These are phyloP conservation scores for Misopates orontium DNA, from an alignment of 257 asterid genomes.

Conservation along the genomic window DNA sequence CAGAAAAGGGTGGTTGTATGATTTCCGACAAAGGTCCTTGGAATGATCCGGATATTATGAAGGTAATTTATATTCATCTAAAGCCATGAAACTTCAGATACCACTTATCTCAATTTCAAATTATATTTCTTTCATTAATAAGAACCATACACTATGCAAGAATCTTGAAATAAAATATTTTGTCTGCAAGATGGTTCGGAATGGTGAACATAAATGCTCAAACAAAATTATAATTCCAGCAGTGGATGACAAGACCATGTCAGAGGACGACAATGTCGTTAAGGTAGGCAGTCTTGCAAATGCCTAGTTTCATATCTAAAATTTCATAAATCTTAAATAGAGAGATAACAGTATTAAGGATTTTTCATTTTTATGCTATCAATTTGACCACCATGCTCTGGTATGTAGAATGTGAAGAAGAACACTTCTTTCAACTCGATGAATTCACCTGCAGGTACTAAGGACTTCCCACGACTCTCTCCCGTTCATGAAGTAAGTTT, in stretches of 20 bases:
- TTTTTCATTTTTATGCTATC: background rate
- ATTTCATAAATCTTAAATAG: too few relatives aligned
- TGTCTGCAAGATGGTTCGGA: conserved; percentile 70
- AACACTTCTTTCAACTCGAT: conserved; percentile 42
- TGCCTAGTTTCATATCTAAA: too few relatives aligned
- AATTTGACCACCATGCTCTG: conserved; percentile 14
- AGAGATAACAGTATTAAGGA: background rate
- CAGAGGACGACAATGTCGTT: conserved; percentile 59
- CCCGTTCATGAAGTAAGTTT: conserved; percentile 68
- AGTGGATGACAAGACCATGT: conserved; percentile 68
- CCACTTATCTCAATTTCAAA: background rate
- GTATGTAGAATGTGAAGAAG: conserved; percentile 39
- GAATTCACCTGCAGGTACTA: conserved; percentile 34
- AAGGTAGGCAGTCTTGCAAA: conserved; percentile 28
- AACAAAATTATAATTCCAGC: conserved; percentile 41
- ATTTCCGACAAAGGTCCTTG: conserved; percentile 93
- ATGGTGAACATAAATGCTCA: conserved; percentile 80
- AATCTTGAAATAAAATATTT: background rate
- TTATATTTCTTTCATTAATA: conserved; percentile 1
- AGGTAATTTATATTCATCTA: conserved; percentile 42
- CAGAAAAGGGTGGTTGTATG: conserved; percentile 89
- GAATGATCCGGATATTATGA: conserved; percentile 89
- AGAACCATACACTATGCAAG: background rate
- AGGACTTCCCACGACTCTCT: conserved; percentile 44
- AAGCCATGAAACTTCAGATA: background rate